Percentiles rank a stretch among this genome's conserved stretches.
Evolutionary conservation across 1,139 yeast genomes (phyloP).

Genomic region (Nematodospora anomalae): DNA sequence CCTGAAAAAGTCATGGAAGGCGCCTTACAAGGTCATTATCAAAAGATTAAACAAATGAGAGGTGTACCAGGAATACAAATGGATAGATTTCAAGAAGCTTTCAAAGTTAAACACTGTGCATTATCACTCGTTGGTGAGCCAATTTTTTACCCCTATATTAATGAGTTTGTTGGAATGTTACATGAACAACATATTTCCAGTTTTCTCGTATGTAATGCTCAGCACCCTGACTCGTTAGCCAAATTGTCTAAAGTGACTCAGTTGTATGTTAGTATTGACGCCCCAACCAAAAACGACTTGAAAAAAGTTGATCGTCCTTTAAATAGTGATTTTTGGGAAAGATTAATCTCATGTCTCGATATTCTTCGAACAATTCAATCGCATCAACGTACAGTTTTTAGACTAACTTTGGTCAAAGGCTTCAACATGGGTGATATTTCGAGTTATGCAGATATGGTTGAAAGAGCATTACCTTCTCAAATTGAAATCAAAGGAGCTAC

Average conservation of each 20-base stretch:
- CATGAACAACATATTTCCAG: slow-evolving; percentile 80
- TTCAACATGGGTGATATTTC: slow-evolving; percentile 80
- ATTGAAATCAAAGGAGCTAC: slow-evolving; percentile 95
- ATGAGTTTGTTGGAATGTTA: slow-evolving; percentile 75
- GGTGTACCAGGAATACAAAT: slow-evolving; percentile 95
- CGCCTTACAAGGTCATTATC: slow-evolving; percentile 85
- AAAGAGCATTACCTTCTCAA: slow-evolving; percentile 78
- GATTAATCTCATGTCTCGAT: slow-evolving; percentile 77
- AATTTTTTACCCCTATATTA: slow-evolving; percentile 87
- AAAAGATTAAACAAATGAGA: slow-evolving; percentile 88
- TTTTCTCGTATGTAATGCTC: slow-evolving; percentile 92
- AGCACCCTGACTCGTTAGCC: slow-evolving; percentile 83
- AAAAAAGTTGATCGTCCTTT: slow-evolving; percentile 86
- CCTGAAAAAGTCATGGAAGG: slow-evolving; percentile 84
- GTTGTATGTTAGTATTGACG: slow-evolving; percentile 89
- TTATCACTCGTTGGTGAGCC: slow-evolving; percentile 93
- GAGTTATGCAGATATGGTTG: slow-evolving; percentile 90
- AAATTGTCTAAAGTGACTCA: slow-evolving; percentile 78
- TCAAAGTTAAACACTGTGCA: slow-evolving; percentile 87
- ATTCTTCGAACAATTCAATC: slow-evolving; percentile 69
- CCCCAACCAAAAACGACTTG: slow-evolving; percentile 77
- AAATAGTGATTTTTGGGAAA: slow-evolving; percentile 90
- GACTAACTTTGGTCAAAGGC: slow-evolving; percentile 88
- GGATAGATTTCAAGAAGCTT: slow-evolving; percentile 88
- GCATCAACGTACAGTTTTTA: slow-evolving; percentile 87